Evolutionary conservation across 1,284 basidiomycete genomes (phyloP).

Genomic region (Ganoderma multipileum): DNA sequence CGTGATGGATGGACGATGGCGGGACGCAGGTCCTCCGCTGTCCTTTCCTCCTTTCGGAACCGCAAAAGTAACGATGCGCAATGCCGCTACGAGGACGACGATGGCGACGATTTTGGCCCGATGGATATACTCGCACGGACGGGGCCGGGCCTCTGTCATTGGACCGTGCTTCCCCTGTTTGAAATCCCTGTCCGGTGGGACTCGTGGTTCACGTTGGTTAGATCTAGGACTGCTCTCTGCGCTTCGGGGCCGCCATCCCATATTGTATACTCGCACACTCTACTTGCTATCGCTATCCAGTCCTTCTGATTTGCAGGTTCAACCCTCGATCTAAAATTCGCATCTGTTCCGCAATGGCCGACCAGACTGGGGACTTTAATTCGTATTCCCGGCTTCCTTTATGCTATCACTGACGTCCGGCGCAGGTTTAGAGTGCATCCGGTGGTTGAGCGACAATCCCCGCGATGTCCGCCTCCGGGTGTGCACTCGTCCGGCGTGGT

Average conservation of each 20-base stretch:
- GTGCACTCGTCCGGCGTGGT: not conserved
- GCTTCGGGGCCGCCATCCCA: not conserved
- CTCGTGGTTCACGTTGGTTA: not conserved
- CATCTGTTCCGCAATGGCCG: not conserved
- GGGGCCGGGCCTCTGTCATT: not conserved
- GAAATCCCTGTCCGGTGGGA: not conserved
- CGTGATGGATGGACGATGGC: not conserved
- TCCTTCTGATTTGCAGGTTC: slow-evolving; percentile 9
- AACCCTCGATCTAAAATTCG: slow-evolving; percentile 6
- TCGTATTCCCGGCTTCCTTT: not conserved
- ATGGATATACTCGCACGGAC: slow-evolving; percentile 5
- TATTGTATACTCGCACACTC: slow-evolving; percentile 4
- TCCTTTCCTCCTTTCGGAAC: too few relatives aligned
- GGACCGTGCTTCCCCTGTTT: not conserved
- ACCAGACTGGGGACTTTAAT: not conserved
- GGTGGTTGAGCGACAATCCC: not conserved
- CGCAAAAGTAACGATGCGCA: slow-evolving; percentile 22
- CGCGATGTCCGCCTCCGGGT: slow-evolving; percentile 13
- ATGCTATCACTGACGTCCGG: not conserved
- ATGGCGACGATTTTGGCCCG: slow-evolving; percentile 11
- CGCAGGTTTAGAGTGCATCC: not conserved
- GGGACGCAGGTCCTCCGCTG: not conserved
- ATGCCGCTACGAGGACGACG: slow-evolving; percentile 14
- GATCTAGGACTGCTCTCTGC: slow-evolving; percentile 1
- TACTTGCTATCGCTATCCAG: slow-evolving; percentile 1